Evolutionary conservation across 352 stramenopile species (phyloP).

Genomic region (Phytophthora foliorum): DNA sequence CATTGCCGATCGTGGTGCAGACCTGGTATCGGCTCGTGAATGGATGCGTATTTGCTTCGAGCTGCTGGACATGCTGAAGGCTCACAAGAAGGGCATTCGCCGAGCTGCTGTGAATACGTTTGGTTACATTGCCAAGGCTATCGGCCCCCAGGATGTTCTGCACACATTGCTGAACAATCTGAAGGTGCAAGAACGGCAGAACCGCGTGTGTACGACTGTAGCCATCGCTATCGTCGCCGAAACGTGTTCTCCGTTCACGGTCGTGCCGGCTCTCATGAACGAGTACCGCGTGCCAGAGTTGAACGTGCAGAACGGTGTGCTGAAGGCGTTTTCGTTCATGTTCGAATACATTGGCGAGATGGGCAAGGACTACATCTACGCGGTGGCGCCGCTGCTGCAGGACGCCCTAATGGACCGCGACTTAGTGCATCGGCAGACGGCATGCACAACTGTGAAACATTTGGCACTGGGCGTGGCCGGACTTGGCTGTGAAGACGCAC

Average conservation of each 20-base stretch:
- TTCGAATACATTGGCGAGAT: constrained; percentile 99
- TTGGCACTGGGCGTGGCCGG: constrained; percentile 97
- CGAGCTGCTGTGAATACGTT: constrained; percentile 99
- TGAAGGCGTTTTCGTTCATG: constrained; percentile 99
- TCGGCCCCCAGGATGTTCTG: constrained; percentile 99
- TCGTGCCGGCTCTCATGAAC: constrained; percentile 99
- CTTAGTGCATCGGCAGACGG: constrained; percentile 98
- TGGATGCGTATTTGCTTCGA: constrained; percentile 99
- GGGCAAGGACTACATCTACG: constrained; percentile 99
- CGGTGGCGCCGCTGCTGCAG: constrained; percentile 97
- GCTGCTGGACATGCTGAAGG: constrained; percentile 99
- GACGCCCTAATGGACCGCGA: constrained; percentile 99
- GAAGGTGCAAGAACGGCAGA: constrained; percentile 99
- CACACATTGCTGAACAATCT: constrained; percentile 99
- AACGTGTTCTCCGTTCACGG: constrained; percentile 99
- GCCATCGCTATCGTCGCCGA: constrained; percentile 99
- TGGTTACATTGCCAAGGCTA: constrained; percentile 99
- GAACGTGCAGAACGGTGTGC: constrained; percentile 99
- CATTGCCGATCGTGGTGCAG: constrained; percentile 98
- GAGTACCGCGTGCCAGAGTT: constrained; percentile 99
- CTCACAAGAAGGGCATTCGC: constrained; percentile 99
- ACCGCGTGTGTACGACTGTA: constrained; percentile 99
- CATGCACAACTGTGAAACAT: constrained; percentile 98
- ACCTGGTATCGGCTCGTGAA: constrained; percentile 98
- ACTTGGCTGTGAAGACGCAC: constrained; percentile 98